phyloP scores from a whole-genome alignment of 257 asterid species.

The Plantago elongata region DNA sequence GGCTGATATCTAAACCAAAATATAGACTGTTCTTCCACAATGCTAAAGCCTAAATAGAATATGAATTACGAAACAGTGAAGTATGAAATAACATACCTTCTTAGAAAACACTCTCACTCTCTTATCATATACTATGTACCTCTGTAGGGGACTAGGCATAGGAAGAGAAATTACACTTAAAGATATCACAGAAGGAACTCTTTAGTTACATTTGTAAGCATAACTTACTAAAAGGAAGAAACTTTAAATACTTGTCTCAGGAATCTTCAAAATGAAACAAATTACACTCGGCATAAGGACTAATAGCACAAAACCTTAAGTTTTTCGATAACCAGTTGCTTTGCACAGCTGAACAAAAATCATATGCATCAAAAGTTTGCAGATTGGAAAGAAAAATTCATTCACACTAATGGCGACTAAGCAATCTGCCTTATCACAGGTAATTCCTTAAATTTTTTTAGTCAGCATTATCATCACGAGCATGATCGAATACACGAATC shows the following conservation, averaged over 20 bases:
- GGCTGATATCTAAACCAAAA: not conserved
- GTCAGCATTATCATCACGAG: no score
- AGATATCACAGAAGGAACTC: not conserved
- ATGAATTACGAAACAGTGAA: not conserved
- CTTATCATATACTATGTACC: not conserved
- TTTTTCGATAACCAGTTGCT: not conserved
- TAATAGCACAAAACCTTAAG: not conserved
- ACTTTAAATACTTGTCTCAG: no score
- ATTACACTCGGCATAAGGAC: not conserved
- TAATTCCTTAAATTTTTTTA: no score
- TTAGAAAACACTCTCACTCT: not conserved
- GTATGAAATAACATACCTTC: not conserved
- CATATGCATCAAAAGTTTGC: not conserved
- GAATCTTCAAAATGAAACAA: not conserved
- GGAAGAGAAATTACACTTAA: not conserved
- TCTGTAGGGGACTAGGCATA: not conserved
- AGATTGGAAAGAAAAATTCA: no score
- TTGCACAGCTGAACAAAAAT: constrained; percentile 5
- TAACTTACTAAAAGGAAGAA: no score
- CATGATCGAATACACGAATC: no score
- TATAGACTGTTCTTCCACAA: not conserved
- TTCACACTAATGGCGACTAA: no score
- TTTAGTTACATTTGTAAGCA: no score
- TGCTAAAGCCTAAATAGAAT: not conserved
- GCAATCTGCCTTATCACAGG: no score